These are phyloP conservation scores for Hypoxylon sp. DNA, from an alignment of 2,329 filamentous ascomycete species.

Conservation along the genomic window DNA sequence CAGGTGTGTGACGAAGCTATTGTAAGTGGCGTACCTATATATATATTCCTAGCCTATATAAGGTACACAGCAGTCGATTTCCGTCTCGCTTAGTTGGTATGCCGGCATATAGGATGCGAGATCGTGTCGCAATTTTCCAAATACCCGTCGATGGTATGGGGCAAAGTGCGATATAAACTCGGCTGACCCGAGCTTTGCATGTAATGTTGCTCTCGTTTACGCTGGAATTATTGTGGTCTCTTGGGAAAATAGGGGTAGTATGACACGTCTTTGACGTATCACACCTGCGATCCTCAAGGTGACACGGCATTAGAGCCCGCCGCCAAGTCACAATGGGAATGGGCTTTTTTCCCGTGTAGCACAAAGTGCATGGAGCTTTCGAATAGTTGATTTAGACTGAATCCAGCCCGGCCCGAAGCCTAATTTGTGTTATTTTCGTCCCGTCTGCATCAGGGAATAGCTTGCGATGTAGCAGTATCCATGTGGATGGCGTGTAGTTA, in stretches of 20 bases:
- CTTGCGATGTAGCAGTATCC: constrained; percentile 10
- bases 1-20: constrained; percentile 22
- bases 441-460: constrained; percentile 7
- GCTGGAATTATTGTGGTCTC: not conserved
- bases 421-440: constrained; percentile 13
- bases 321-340: constrained; percentile 11
- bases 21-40: constrained; percentile 4
- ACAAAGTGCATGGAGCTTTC: not conserved
- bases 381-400: constrained; percentile 14
- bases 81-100: constrained; percentile 15
- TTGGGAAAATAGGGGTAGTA: constrained; percentile 7
- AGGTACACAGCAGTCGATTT: constrained; percentile 4
- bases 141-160: constrained; percentile 11
- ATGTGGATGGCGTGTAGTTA: constrained; percentile 15
- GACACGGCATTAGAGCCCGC: constrained; percentile 21
- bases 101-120: constrained; percentile 28
- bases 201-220: constrained; percentile 16
- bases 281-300: constrained; percentile 12
- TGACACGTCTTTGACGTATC: constrained; percentile 15
- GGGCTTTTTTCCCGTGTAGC: not conserved
- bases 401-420: constrained; percentile 8
- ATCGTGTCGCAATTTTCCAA: constrained; percentile 29
- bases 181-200: constrained; percentile 27
- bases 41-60: constrained; percentile 3
- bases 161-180: constrained; percentile 16